phyloP scores from a whole-genome alignment of 2,329 filamentous ascomycete genomes.

The Fusarium sp. region DNA sequence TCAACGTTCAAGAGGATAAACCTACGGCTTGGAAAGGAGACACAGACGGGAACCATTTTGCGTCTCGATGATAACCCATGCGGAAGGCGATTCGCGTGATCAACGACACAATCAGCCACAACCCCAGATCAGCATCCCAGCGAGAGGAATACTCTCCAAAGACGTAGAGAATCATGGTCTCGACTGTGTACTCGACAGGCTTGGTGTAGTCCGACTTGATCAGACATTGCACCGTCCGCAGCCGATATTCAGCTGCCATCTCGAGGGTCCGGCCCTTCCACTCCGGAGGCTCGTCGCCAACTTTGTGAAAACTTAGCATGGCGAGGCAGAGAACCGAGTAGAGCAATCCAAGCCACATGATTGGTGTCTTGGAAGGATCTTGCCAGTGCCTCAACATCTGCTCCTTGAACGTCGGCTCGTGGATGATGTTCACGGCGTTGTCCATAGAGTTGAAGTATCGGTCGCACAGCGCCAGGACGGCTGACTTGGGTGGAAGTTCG shows the following conservation, averaged over 20 bases:
- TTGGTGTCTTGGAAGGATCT: slow-evolving; percentile 76
- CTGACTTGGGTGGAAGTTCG: slow-evolving; percentile 82
- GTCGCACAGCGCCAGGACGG: slow-evolving; percentile 85
- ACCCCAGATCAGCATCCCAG: slow-evolving; percentile 78
- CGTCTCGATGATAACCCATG: slow-evolving; percentile 84
- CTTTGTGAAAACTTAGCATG: slow-evolving; percentile 82
- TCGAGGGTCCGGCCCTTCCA: slow-evolving; percentile 76
- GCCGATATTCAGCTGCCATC: slow-evolving; percentile 72
- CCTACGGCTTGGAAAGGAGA: slow-evolving; percentile 77
- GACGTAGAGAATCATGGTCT: slow-evolving; percentile 80
- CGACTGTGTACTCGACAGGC: slow-evolving; percentile 79
- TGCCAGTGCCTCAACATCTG: slow-evolving; percentile 76
- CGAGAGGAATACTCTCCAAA: slow-evolving; percentile 80
- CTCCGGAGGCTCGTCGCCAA: slow-evolving; percentile 83
- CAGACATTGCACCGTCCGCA: slow-evolving; percentile 82
- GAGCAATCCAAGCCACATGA: slow-evolving; percentile 83
- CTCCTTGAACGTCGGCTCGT: slow-evolving; percentile 86
- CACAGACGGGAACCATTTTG: slow-evolving; percentile 78
- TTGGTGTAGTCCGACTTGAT: slow-evolving; percentile 82
- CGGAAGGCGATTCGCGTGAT: slow-evolving; percentile 71
- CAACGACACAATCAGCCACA: slow-evolving; percentile 69
- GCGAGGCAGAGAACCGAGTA: slow-evolving; percentile 83
- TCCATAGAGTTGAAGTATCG: slow-evolving; percentile 91
- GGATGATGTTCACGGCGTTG: slow-evolving; percentile 78
- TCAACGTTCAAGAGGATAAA: not conserved